phyloP scores from a whole-genome alignment of 805 yeast genomes.

The Nakazawaea holstii region DNA sequence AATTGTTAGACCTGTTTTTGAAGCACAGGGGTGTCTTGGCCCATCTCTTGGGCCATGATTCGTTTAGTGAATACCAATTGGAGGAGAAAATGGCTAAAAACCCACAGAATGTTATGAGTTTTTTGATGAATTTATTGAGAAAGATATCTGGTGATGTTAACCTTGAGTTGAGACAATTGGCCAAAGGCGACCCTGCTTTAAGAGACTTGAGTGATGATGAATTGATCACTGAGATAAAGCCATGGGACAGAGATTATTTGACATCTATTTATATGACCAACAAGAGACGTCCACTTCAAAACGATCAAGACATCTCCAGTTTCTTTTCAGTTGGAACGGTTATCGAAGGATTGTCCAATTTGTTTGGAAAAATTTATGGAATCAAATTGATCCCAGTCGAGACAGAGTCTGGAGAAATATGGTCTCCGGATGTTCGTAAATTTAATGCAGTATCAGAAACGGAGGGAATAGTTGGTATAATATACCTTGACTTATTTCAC shows the following conservation, averaged over 20 bases:
- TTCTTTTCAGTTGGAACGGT: slow-evolving; percentile 85
- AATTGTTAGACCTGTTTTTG: slow-evolving; percentile 51
- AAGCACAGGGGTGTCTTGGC: slow-evolving; percentile 68
- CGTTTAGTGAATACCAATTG: slow-evolving; percentile 76
- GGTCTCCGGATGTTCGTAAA: slow-evolving; percentile 84
- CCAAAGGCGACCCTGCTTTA: slow-evolving; percentile 24
- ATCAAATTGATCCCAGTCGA: slow-evolving; percentile 65
- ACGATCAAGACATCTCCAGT: slow-evolving; percentile 47
- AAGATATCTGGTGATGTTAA: slow-evolving; percentile 49
- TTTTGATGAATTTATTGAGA: slow-evolving; percentile 54
- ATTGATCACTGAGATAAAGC: slow-evolving; percentile 48
- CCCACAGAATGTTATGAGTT: slow-evolving; percentile 70
- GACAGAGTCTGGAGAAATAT: slow-evolving; percentile 68
- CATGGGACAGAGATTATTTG: slow-evolving; percentile 88
- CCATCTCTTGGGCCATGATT: slow-evolving; percentile 59
- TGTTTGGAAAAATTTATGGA: slow-evolving; percentile 72
- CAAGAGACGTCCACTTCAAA: slow-evolving; percentile 25
- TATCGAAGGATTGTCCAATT: slow-evolving; percentile 70
- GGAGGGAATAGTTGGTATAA: slow-evolving; percentile 65
- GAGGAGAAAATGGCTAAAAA: slow-evolving; percentile 85
- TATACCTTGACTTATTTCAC: slow-evolving; percentile 85
- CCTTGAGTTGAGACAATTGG: slow-evolving; percentile 49
- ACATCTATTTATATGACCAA: slow-evolving; percentile 22
- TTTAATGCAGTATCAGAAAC: slow-evolving; percentile 66
- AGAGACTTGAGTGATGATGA: slow-evolving; percentile 28